Evolutionary conservation across 2,329 filamentous ascomycete genomes (phyloP).

Genomic region (Diaporthe longicolla): DNA sequence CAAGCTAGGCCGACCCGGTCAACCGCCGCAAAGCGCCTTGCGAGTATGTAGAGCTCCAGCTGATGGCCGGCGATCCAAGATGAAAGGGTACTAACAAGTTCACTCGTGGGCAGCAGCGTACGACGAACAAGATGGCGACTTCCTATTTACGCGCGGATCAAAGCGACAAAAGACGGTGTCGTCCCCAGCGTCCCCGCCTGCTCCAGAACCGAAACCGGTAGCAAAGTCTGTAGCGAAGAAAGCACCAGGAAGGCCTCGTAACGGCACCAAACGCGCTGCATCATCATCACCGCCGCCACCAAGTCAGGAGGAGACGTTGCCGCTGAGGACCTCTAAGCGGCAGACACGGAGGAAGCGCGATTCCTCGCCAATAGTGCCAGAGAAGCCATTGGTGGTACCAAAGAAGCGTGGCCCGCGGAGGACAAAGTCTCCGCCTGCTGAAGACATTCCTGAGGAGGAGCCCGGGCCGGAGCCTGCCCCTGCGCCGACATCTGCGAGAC

Average conservation of each 20-base stretch:
- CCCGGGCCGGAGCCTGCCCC: constrained; percentile 43
- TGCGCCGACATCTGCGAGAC: constrained; percentile 39
- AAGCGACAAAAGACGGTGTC: constrained; percentile 72
- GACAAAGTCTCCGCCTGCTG: constrained; percentile 58
- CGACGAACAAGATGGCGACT: constrained; percentile 84
- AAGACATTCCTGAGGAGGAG: constrained; percentile 52
- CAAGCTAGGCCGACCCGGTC: constrained; percentile 68
- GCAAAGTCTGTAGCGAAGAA: constrained; percentile 60
- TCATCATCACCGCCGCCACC: constrained; percentile 46
- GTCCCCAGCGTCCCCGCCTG: constrained; percentile 46
- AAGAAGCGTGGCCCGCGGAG: constrained; percentile 58
- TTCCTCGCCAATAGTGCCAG: constrained; percentile 54
- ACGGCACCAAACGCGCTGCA: constrained; percentile 50
- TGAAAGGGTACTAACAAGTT: constrained; percentile 12
- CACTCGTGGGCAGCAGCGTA: constrained; percentile 57
- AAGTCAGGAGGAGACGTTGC: constrained; percentile 39
- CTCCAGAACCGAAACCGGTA: constrained; percentile 58
- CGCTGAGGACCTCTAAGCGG: constrained; percentile 45
- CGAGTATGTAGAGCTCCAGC: constrained; percentile 58
- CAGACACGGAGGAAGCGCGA: constrained; percentile 58
- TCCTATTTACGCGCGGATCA: constrained; percentile 78
- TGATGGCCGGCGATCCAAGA: background rate
- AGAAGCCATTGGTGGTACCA: constrained; percentile 54
- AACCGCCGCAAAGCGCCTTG: constrained; percentile 70
- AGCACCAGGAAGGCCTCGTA: constrained; percentile 53